Conservation (phyloP, 306 rosid genomes). For the Nissolia schottii region DNA sequence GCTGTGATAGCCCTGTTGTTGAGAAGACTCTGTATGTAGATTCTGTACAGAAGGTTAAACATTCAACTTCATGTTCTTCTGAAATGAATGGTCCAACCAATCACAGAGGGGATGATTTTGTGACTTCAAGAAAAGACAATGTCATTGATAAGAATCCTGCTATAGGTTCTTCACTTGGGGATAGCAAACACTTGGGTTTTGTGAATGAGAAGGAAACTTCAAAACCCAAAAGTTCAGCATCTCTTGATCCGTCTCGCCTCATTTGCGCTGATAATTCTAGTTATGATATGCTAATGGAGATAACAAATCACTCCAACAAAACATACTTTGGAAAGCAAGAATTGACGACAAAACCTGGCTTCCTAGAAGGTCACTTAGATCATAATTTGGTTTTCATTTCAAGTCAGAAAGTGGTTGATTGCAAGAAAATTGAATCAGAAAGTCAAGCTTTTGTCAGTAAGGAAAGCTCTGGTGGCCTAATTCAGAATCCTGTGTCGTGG, state of each 20-base stretch:
- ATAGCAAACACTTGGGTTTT: constrained; percentile 25
- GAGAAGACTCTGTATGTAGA: constrained; percentile 89
- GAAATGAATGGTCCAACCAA: constrained; percentile 31
- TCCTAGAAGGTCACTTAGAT: constrained; percentile 20
- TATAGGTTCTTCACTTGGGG: constrained; percentile 40
- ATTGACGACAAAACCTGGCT: constrained; percentile 16
- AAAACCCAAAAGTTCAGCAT: constrained; percentile 31
- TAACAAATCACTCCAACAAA: constrained; percentile 27
- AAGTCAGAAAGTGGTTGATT: constrained; percentile 22
- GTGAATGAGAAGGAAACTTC: constrained; percentile 33
- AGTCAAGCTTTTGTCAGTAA: constrained; percentile 22
- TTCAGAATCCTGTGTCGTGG: constrained; percentile 21
- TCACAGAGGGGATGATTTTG: constrained; percentile 28
- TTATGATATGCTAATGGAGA: constrained; percentile 22
- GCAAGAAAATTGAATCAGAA: constrained; percentile 35
- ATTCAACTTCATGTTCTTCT: constrained; percentile 45
- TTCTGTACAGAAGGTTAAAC: constrained; percentile 45
- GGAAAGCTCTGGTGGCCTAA: constrained; percentile 2
- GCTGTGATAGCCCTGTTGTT: constrained; percentile 45
- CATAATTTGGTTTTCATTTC: constrained; percentile 11
- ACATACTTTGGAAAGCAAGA: constrained; percentile 29
- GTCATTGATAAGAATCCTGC: constrained; percentile 23
- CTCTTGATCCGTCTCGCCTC: constrained; percentile 33
- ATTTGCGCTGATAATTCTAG: constrained; percentile 27
- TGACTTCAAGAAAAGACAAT: constrained; percentile 27